Base-by-base conservation (phyloP, 139 green algal genomes). In the Chlorella sp. region DNA sequence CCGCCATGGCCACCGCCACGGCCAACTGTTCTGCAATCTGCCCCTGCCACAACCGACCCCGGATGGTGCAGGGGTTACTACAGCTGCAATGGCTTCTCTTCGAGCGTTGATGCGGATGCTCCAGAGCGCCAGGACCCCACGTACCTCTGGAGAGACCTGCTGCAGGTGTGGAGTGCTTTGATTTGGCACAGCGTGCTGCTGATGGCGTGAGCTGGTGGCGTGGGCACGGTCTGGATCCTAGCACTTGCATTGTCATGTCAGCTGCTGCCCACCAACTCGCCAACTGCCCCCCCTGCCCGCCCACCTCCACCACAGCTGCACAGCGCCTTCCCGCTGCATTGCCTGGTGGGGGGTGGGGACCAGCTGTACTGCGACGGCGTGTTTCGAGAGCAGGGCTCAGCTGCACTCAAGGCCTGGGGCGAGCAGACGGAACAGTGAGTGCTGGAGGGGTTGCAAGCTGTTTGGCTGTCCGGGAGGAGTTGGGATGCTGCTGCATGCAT, bases 341-440 rank as follows among this genome's bases (percentile, higher is more conserved):
- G 86, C 24, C 85, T 95, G 86, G 86, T 96, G 19, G 93, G 93
- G 4, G 90, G 88, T n/a, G 92, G 72, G 43, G 72, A 78, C 72
- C 72, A 78, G 72, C 72, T 78, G 36, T 78, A 78, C 44, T 41
- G 34, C 72, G 72, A 78, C 44, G 19, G n/a, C 14, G 72, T 78
- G 72, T 78, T 78, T 44, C 13, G 16, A 5, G 1, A n/a, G 22
- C 28, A 26, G 32, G 43, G 44, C 43, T 58, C 43, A 4, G 11
- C 32, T 2, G 43, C 44, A 30, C 72, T 78, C 14, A 36, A 36
- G 9, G 43, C 44, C 72, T 78, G 72, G 72, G 72, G 72, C 9
- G 72, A 41, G 36, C 30, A 41, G 30, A 2, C 22, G 28, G 30
- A 38, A 13, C 43, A 78, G 72, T 78, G 72, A 78, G 72, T 46